Conservation (phyloP, 176 grass and related monocot species). For the Dactylis glomerata region DNA sequence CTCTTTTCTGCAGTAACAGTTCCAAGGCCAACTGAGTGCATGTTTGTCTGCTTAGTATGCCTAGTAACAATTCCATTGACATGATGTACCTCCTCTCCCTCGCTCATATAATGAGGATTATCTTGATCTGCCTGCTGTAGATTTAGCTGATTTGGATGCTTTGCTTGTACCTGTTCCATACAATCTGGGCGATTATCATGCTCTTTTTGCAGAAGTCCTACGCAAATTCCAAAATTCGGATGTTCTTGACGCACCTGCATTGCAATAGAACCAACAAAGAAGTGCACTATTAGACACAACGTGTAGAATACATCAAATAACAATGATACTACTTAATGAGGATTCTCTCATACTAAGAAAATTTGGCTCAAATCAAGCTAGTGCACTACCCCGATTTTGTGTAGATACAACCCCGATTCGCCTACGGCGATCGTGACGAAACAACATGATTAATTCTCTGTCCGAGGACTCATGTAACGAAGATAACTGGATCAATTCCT, state of each 20-base stretch:
- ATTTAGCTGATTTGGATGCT: not conserved
- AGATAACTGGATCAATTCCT: too few relatives aligned
- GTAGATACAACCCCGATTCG: too few relatives aligned
- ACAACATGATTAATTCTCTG: too few relatives aligned
- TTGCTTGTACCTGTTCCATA: not conserved
- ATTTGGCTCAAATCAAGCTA: not conserved
- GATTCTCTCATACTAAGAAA: not conserved
- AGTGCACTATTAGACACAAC: conserved; percentile 12
- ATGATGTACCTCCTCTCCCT: not conserved
- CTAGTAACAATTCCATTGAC: not conserved
- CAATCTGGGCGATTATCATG: conserved; percentile 17
- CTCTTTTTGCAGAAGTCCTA: not conserved
- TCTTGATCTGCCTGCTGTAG: conserved; percentile 3
- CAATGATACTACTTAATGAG: not conserved
- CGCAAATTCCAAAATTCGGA: conserved; percentile 7
- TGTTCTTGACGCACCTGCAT: conserved; percentile 5
- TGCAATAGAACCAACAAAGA: not conserved
- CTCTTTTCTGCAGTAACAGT: conserved; percentile 21
- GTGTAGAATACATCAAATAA: not conserved
- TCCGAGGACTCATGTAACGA: too few relatives aligned
- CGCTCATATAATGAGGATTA: not conserved
- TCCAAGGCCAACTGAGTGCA: not conserved
- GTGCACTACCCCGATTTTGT: too few relatives aligned
- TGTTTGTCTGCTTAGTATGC: conserved; percentile 6
- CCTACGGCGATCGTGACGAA: too few relatives aligned